These are phyloP conservation scores for Dendrobium huoshanense DNA, from an alignment of 106 monocot species.

Conservation along the genomic window DNA sequence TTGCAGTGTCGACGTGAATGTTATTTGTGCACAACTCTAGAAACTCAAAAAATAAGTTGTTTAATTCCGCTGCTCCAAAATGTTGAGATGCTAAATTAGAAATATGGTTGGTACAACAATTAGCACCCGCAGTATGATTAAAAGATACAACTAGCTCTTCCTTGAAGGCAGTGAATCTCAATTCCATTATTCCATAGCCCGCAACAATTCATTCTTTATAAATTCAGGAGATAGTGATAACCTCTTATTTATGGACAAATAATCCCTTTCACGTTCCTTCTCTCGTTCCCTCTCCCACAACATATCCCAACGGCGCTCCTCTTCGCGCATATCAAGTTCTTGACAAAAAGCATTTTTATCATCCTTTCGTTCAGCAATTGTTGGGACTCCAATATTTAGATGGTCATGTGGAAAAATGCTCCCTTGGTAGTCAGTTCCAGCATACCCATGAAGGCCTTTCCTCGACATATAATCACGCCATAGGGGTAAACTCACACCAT, in stretches of 20 bases:
- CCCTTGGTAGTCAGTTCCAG: no score
- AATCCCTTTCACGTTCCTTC: constrained; percentile 66
- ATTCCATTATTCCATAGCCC: constrained; percentile 65
- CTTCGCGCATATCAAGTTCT: constrained; percentile 69
- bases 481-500: constrained; percentile 76
- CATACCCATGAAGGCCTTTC: no score
- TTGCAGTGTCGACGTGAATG: constrained; percentile 11
- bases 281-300: constrained; percentile 8
- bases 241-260: constrained; percentile 64
- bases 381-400: constrained; percentile 30
- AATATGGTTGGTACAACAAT: constrained; percentile 43
- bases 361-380: constrained; percentile 50
- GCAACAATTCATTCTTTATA: constrained; percentile 79
- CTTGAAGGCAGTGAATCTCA: constrained; percentile 52
- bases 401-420: no score
- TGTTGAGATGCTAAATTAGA: constrained; percentile 50
- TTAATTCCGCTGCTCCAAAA: constrained; percentile 29
- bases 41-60: constrained; percentile 43
- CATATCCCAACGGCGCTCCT: constrained; percentile 67
- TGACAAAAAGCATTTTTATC: constrained; percentile 52
- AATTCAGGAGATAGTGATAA: constrained; percentile 78
- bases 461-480: constrained; percentile 67
- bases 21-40: constrained; percentile 19
- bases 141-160: constrained; percentile 55
- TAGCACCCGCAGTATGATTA: constrained; percentile 36